phyloP scores from a whole-genome alignment of 805 yeast species.

The Cyberlindnera galapagoensis region DNA sequence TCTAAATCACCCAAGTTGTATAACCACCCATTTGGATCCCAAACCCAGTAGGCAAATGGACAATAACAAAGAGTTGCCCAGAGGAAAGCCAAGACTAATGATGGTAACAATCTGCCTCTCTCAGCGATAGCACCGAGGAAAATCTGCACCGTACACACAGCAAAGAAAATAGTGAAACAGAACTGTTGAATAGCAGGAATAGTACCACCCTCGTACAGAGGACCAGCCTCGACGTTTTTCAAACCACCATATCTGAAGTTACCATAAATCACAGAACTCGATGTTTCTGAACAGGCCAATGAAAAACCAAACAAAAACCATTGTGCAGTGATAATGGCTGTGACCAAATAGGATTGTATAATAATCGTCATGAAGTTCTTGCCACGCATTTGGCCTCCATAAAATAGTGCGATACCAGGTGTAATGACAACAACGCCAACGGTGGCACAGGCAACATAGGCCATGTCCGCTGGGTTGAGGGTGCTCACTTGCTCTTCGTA shows the following conservation, averaged over 20 bases:
- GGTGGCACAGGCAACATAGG: slow-evolving; percentile 31
- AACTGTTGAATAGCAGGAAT: slow-evolving; percentile 46
- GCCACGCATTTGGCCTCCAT: slow-evolving; percentile 61
- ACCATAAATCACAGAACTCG: slow-evolving; percentile 70
- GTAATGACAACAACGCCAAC: slow-evolving; percentile 66
- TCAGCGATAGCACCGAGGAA: slow-evolving; percentile 89
- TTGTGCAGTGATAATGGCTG: slow-evolving; percentile 68
- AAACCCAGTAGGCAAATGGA: slow-evolving; percentile 91
- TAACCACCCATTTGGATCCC: slow-evolving; percentile 95
- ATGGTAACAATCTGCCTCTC: slow-evolving; percentile 83
- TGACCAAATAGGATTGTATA: slow-evolving; percentile 67
- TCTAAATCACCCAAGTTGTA: slow-evolving; percentile 86
- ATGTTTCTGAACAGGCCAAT: slow-evolving; percentile 70
- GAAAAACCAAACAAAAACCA: slow-evolving; percentile 99
- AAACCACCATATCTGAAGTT: slow-evolving; percentile 76
- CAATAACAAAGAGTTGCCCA: slow-evolving; percentile 92
- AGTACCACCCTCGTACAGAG: slow-evolving; percentile 61
- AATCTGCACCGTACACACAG: slow-evolving; percentile 84
- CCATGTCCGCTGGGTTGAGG: slow-evolving; percentile 40
- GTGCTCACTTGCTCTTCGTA: slow-evolving; percentile 31
- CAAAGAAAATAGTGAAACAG: slow-evolving; percentile 86
- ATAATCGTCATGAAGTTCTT: slow-evolving; percentile 75
- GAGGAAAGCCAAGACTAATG: slow-evolving; percentile 66
- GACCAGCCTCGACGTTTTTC: slow-evolving; percentile 57
- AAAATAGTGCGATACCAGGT: slow-evolving; percentile 88